Conservation (phyloP, 352 stramenopile genomes). For the Globisporangium mamillatum region DNA sequence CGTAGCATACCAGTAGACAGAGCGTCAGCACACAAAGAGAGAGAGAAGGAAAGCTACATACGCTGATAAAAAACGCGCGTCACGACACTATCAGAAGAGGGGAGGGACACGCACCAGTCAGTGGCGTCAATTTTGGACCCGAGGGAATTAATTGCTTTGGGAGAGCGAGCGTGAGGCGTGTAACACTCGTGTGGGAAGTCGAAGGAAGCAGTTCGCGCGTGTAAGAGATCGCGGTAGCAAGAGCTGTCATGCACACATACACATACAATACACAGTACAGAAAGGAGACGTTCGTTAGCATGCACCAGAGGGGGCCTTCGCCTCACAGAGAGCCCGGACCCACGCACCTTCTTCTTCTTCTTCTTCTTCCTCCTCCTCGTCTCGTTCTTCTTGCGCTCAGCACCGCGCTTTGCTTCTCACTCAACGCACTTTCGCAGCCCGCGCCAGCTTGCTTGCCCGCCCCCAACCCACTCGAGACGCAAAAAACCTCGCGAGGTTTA, state of each 20-base stretch:
- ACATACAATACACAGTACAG: background rate
- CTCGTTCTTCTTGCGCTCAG: background rate
- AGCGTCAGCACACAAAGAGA: background rate
- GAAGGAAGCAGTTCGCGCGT: background rate
- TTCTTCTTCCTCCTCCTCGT: background rate
- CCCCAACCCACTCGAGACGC: no score
- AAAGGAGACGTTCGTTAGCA: background rate
- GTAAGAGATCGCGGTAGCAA: background rate
- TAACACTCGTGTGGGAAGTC: background rate
- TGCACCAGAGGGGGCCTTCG: background rate
- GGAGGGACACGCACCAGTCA: background rate
- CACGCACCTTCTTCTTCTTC: background rate
- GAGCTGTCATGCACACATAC: background rate
- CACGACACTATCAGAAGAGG: background rate
- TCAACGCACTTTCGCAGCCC: background rate
- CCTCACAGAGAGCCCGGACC: background rate
- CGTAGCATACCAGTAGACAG: background rate
- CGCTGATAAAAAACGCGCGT: background rate
- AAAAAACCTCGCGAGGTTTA: no score
- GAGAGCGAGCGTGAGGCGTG: background rate
- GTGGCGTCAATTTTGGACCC: background rate
- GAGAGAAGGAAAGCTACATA: background rate
- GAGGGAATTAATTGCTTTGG: background rate
- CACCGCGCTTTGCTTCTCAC: background rate
- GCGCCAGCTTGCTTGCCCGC: background rate